Evolutionary conservation across 805 yeast genomes (phyloP).

Genomic region (Tetrapisispora nanseiensis): DNA sequence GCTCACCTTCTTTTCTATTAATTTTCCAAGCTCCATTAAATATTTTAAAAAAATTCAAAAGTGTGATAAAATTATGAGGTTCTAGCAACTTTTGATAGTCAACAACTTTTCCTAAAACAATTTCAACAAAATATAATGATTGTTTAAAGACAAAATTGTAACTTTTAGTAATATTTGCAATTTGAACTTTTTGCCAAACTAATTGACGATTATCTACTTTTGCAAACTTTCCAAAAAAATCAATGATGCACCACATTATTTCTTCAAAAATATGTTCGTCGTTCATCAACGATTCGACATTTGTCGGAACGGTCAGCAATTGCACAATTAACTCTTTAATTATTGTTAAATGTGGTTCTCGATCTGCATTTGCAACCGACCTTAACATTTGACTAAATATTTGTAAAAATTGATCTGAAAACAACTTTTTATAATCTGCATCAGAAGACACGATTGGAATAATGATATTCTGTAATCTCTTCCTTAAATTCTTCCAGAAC

Average conservation of each 20-base stretch:
- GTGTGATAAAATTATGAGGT: constrained; percentile 32
- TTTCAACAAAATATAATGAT: constrained; percentile 29
- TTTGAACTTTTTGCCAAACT: constrained; percentile 29
- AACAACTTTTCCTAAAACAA: constrained; percentile 27
- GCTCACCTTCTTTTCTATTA: constrained; percentile 55
- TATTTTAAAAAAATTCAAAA: constrained; percentile 39
- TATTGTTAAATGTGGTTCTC: constrained; percentile 80
- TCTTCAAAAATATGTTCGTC: constrained; percentile 32
- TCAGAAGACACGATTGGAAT: constrained; percentile 50
- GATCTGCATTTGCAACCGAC: constrained; percentile 50
- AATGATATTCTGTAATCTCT: constrained; percentile 37
- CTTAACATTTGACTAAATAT: constrained; percentile 44
- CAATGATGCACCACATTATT: constrained; percentile 39
- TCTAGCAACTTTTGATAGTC: constrained; percentile 27
- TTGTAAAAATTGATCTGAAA: constrained; percentile 44
- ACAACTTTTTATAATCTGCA: constrained; percentile 35
- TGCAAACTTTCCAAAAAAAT: constrained; percentile 36
- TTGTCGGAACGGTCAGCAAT: constrained; percentile 80
- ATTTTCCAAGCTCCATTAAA: constrained; percentile 53
- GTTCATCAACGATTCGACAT: constrained; percentile 34
- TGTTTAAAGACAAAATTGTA: constrained; percentile 28
- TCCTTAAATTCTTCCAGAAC: constrained; percentile 43
- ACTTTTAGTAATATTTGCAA: constrained; percentile 28
- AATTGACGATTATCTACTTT: constrained; percentile 29
- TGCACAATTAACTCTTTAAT: constrained; percentile 72